Conservation (phyloP, 331 rosid genomes). For the Rosa hybrid region DNA sequence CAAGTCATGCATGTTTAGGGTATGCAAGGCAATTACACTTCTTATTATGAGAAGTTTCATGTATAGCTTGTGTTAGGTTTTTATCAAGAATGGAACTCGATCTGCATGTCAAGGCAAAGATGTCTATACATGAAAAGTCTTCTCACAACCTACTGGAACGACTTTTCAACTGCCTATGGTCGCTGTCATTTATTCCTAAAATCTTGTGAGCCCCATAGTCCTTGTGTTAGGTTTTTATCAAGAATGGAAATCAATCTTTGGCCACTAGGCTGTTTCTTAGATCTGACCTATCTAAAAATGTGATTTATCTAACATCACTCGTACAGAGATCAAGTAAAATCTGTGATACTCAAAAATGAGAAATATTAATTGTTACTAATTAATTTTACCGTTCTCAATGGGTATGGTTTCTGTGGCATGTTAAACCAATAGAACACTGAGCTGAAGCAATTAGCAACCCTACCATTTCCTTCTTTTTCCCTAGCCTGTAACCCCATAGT, state of each 20-base stretch:
- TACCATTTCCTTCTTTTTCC: slow-evolving; percentile 16
- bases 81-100: too few relatives aligned
- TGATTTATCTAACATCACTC: background rate
- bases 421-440: background rate
- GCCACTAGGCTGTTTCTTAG: too few relatives aligned
- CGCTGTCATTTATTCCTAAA: too few relatives aligned
- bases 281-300: background rate
- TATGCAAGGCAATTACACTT: background rate
- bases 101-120: too few relatives aligned
- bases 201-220: too few relatives aligned
- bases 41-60: background rate
- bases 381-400: background rate
- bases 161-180: too few relatives aligned
- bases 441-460: background rate
- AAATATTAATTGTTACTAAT: background rate
- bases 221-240: background rate
- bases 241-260: background rate
- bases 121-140: too few relatives aligned
- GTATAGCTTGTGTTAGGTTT: background rate
- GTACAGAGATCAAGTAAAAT: background rate
- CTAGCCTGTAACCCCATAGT: slow-evolving; percentile 11
- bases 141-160: too few relatives aligned
- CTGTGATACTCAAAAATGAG: background rate
- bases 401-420: background rate
- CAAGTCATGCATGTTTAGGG: background rate